Percentiles rank a stretch among this genome's conserved stretches.
These are phyloP conservation scores for Cercospora sojina DNA, from an alignment of 2,329 filamentous ascomycete genomes.

Conservation along the genomic window DNA sequence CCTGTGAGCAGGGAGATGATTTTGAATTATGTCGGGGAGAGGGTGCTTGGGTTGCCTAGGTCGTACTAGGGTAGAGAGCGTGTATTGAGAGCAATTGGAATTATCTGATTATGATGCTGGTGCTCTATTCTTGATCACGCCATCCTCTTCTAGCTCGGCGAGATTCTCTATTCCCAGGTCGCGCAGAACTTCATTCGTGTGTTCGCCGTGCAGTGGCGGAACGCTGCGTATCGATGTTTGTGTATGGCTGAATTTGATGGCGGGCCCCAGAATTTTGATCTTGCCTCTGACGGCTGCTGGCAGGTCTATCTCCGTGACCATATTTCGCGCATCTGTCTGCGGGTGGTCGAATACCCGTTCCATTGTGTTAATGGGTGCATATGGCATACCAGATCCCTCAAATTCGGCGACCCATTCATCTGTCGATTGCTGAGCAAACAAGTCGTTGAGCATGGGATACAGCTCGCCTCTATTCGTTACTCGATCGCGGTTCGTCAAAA, in stretches of 20 bases:
- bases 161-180: constrained; percentile 22
- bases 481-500: constrained; percentile 34
- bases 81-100: neutral
- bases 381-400: constrained; percentile 47
- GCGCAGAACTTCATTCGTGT: constrained; percentile 31
- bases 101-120: neutral
- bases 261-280: constrained; percentile 25
- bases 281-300: constrained; percentile 20
- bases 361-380: constrained; percentile 50
- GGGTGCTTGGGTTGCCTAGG: constrained; percentile 33
- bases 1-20: constrained; percentile 54
- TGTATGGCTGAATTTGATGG: constrained; percentile 34
- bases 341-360: constrained; percentile 48
- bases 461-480: constrained; percentile 39
- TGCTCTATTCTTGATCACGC: constrained; percentile 24
- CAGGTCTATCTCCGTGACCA: constrained; percentile 27
- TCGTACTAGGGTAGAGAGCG: constrained; percentile 26
- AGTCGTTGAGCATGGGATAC: constrained; percentile 38
- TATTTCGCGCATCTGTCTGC: constrained; percentile 43
- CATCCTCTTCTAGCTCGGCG: constrained; percentile 21
- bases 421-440: constrained; percentile 41
- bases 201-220: constrained; percentile 32
- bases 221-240: constrained; percentile 27
- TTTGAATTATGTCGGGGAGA: constrained; percentile 38
- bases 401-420: constrained; percentile 45